These are phyloP conservation scores for Asterochloris sp. DNA, from an alignment of 139 green algal species.

Conservation along the genomic window DNA sequence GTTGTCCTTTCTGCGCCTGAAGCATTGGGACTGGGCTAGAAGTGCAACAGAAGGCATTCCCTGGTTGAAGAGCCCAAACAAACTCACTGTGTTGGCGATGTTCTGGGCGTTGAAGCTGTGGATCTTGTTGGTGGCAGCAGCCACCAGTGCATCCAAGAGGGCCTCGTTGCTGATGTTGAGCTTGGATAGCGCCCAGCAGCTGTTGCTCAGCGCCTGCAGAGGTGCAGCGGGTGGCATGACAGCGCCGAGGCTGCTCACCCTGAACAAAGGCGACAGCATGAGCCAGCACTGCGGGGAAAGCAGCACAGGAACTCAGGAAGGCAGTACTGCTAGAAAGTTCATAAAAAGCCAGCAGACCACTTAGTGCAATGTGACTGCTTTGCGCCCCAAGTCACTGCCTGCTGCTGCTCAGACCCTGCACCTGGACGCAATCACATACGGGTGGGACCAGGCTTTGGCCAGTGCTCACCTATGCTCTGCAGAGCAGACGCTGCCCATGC, in stretches of 20 bases:
- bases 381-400: background rate
- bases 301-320: background rate
- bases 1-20: too few relatives aligned
- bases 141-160: slow-evolving; percentile 30
- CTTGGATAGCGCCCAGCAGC: slow-evolving; percentile 55
- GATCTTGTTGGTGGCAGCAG: slow-evolving; percentile 17
- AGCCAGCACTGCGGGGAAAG: too few relatives aligned
- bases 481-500: too few relatives aligned
- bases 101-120: slow-evolving; percentile 32
- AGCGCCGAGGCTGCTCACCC: background rate
- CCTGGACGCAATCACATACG: too few relatives aligned
- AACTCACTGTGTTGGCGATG: slow-evolving; percentile 15
- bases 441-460: too few relatives aligned
- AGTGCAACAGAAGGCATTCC: too few relatives aligned
- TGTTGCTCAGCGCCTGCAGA: slow-evolving; percentile 56
- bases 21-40: too few relatives aligned
- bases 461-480: too few relatives aligned
- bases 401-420: too few relatives aligned
- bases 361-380: too few relatives aligned
- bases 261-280: too few relatives aligned
- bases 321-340: too few relatives aligned
- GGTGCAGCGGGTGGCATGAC: background rate
- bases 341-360: background rate
- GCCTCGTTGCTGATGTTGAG: slow-evolving; percentile 30
- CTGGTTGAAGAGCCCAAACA: background rate